Evolutionary conservation across 2,329 filamentous ascomycete species (phyloP), one percentile per base, ranked within the genome.

Genomic region (Scortechinia acanthostroma): DNA sequence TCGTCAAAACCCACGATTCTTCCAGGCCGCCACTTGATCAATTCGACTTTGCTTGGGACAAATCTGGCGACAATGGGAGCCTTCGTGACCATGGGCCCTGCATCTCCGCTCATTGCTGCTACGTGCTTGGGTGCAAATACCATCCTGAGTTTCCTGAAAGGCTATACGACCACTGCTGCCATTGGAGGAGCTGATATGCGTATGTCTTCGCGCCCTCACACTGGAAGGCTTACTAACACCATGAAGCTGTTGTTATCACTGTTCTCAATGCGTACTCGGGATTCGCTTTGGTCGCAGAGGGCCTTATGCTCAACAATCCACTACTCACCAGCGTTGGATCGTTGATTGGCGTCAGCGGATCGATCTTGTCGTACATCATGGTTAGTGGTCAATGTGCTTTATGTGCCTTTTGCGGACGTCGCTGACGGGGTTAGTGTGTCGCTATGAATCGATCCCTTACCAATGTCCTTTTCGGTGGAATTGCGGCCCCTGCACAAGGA

Each of bases 151-250:
- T 95, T 95, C 61, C 67, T 86, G 49, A 91, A 95, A 60, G 90
- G 90, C 4, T 94, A 80, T 57, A 95, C 89, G 0, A 94, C 89
- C 0, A 95, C 90, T 0, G 77, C 89, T 2, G 88, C 88, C 0
- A 94, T 95, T 55, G 90, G 90, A 19, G 90, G 89, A n/a, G 89
- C 89, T 13, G 90, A 95, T 57, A 95, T 95, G 89, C 89, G n/a
- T n/a, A n/a, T n/a, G n/a, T n/a, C n/a, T n/a, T n/a, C n/a, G n/a
- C 79, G n/a, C n/a, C n/a, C n/a, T n/a, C n/a, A n/a, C n/a, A n/a
- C n/a, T n/a, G n/a, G 64, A 66, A 56, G 58, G 60, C 17, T 21
- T 17, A 16, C 23, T n/a, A 19, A 42, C 3, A 16, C 17, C 50
- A 74, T 70, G n/a, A n/a, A n/a, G n/a, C 85, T 14, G 88, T 94